These are phyloP conservation scores for Alternaria gaisen DNA, from an alignment of 2,329 filamentous ascomycete genomes.

Conservation along the genomic window DNA sequence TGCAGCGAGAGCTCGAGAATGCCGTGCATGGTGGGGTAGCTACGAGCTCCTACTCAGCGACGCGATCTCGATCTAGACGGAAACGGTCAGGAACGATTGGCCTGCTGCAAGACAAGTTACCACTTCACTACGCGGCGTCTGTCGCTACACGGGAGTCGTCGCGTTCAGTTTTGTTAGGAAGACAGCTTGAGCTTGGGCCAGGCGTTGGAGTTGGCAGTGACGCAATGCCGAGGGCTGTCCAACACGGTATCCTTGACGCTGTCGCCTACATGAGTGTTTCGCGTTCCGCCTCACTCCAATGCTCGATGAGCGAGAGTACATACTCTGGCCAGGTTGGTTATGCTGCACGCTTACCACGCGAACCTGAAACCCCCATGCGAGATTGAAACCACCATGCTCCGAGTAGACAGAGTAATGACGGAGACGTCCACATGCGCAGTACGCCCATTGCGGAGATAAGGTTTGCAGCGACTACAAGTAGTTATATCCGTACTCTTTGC, in stretches of 20 bases:
- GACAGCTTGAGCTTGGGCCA: conserved; percentile 11
- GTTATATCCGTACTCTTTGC: neutral
- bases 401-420: neutral
- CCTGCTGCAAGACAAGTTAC: neutral
- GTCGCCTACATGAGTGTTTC: neutral
- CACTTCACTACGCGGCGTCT: conserved; percentile 1
- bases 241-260: conserved; percentile 8
- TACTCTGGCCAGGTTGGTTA: neutral
- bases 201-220: conserved; percentile 10
- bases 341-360: neutral
- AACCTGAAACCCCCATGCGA: neutral
- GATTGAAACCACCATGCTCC: neutral
- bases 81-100: neutral
- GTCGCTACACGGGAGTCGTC: neutral
- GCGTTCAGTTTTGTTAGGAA: conserved; percentile 1
- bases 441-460: neutral
- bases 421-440: neutral
- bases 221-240: conserved; percentile 11
- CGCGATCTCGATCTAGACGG: neutral
- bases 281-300: neutral
- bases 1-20: conserved; percentile 37
- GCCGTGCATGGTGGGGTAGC: conserved; percentile 33
- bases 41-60: conserved; percentile 11
- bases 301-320: neutral
- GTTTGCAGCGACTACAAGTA: neutral